Evolutionary conservation across 2,329 filamentous ascomycete genomes (phyloP).

Genomic region (Capronia americana): DNA sequence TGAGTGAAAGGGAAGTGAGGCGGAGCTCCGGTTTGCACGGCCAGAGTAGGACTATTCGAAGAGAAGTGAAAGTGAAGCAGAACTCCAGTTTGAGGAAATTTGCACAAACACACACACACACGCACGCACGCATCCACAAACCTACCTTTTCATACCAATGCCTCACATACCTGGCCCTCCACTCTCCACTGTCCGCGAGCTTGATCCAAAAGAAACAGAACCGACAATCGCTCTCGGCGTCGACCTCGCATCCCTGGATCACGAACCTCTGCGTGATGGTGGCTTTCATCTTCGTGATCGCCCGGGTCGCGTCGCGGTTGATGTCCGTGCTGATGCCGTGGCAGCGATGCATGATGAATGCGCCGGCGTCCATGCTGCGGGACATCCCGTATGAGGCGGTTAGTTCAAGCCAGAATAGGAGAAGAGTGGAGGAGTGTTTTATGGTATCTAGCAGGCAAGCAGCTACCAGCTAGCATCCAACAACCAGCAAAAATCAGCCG

Average conservation of each 20-base stretch:
- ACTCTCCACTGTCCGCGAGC: conserved; percentile 19
- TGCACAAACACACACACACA: neutral
- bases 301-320: conserved; percentile 47
- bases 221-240: conserved; percentile 38
- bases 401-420: too few relatives aligned
- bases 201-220: conserved; percentile 39
- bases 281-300: conserved; percentile 62
- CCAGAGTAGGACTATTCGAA: too few relatives aligned
- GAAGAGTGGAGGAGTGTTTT: too few relatives aligned
- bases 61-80: too few relatives aligned
- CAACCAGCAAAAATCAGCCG: too few relatives aligned
- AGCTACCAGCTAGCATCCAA: too few relatives aligned
- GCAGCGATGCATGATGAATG: conserved; percentile 65
- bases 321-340: conserved; percentile 58
- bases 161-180: conserved; percentile 47
- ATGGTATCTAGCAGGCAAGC: too few relatives aligned
- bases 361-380: conserved; percentile 53
- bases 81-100: neutral
- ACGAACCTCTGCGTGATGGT: conserved; percentile 61
- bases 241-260: conserved; percentile 38
- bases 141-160: conserved; percentile 59
- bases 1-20: too few relatives aligned
- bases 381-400: neutral
- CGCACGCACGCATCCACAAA: too few relatives aligned
- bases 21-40: too few relatives aligned